phyloP scores from a whole-genome alignment of 129 eudicot species.

The Tagetes erecta region DNA sequence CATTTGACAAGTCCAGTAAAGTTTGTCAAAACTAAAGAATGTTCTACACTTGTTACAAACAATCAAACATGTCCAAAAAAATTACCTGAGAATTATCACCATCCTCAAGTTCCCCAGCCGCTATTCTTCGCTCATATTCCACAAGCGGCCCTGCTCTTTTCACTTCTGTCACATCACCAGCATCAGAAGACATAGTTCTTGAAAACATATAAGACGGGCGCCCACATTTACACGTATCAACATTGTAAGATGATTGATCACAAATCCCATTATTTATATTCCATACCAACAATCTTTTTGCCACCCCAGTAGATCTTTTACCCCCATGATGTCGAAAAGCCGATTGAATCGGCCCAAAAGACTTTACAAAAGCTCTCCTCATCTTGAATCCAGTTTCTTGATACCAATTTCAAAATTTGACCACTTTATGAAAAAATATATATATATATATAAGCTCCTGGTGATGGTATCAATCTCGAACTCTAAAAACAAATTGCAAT shows the following conservation, averaged over 20 bases:
- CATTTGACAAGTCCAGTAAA: background rate
- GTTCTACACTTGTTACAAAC: conserved; percentile 2
- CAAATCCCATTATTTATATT: conserved; percentile 27
- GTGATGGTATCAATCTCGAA: conserved; percentile 29
- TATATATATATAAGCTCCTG: conserved; percentile 12
- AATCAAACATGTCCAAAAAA: conserved; percentile 5
- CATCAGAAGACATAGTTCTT: conserved; percentile 48
- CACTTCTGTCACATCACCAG: conserved; percentile 46
- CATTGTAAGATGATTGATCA: conserved; percentile 22
- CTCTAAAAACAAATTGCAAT: background rate
- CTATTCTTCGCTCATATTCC: conserved; percentile 80
- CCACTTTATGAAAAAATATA: conserved; percentile 28
- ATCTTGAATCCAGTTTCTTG: conserved; percentile 40
- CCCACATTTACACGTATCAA: conserved; percentile 29
- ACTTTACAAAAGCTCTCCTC: conserved; percentile 46
- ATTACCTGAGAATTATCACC: conserved; percentile 87
- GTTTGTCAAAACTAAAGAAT: background rate
- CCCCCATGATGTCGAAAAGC: conserved; percentile 36
- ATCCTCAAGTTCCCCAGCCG: conserved; percentile 80
- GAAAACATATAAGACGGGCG: conserved; percentile 35
- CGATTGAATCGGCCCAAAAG: conserved; percentile 35
- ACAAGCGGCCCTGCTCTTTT: conserved; percentile 67
- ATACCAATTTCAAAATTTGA: conserved; percentile 17
- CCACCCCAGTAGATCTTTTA: conserved; percentile 17
- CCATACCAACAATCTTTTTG: conserved; percentile 27